These are phyloP conservation scores for Cymbopogon citratus DNA, from an alignment of 176 grass and related monocot species.

Conservation along the genomic window DNA sequence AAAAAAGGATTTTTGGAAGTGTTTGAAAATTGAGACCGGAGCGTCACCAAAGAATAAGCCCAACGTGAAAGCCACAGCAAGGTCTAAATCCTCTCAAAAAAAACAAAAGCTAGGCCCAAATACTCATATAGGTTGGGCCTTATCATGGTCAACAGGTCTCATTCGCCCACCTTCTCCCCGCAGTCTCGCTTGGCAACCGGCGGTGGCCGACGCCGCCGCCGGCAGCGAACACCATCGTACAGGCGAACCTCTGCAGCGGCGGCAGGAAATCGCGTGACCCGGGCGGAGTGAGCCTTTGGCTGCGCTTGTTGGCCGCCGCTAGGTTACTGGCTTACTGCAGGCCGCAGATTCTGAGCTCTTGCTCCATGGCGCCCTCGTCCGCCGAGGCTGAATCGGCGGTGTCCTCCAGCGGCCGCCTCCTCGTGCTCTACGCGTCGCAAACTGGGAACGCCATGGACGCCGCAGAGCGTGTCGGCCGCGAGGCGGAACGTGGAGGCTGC, in stretches of 20 bases:
- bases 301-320: neutral
- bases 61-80: neutral
- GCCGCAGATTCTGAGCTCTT: neutral
- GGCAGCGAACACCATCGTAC: neutral
- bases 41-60: neutral
- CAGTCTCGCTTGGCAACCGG: neutral
- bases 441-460: slow-evolving; percentile 81
- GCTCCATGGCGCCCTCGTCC: slow-evolving; percentile 22
- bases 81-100: neutral
- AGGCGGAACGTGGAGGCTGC: slow-evolving; percentile 87
- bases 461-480: slow-evolving; percentile 63
- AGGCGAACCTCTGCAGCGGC: neutral
- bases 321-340: neutral
- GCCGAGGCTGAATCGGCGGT: neutral
- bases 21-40: neutral
- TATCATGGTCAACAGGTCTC: neutral
- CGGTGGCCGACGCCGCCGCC: neutral
- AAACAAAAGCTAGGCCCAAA: neutral
- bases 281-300: neutral
- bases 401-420: slow-evolving; percentile 27
- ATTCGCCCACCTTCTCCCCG: neutral
- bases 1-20: too few relatives aligned
- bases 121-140: neutral
- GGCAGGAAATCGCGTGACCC: neutral
- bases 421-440: slow-evolving; percentile 82